Percentiles rank a stretch among this genome's conserved stretches.
Conservation (phyloP, 768 basidiomycete species). For the Lactarius vividus region DNA sequence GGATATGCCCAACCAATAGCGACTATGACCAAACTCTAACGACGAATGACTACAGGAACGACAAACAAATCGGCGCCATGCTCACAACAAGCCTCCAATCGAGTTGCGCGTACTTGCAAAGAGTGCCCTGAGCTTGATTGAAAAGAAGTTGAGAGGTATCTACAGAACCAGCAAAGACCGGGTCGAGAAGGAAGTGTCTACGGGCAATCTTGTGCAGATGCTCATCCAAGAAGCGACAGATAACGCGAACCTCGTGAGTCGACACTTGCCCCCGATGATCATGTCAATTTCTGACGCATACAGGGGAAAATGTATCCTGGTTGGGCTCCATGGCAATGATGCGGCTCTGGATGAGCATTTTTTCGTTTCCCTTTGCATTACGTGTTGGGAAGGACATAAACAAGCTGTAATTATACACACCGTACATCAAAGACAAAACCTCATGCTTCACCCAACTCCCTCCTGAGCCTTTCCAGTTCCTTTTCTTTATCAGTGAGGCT, state of each 20-base stretch:
- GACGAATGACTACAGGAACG: slow-evolving; percentile 26
- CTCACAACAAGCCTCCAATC: slow-evolving; percentile 29
- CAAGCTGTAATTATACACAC: slow-evolving; percentile 11
- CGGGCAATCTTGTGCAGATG: slow-evolving; percentile 85
- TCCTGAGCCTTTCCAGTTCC: slow-evolving; percentile 70
- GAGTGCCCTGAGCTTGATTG: slow-evolving; percentile 74
- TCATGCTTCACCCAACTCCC: slow-evolving; percentile 38
- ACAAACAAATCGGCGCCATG: slow-evolving; percentile 15
- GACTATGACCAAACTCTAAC: neutral
- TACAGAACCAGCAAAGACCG: slow-evolving; percentile 43
- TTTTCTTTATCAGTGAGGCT: slow-evolving; percentile 78
- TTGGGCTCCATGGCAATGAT: slow-evolving; percentile 80
- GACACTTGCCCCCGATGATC: neutral
- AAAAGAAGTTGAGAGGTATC: slow-evolving; percentile 76
- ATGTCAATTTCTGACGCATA: slow-evolving; percentile 21
- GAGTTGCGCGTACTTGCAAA: slow-evolving; percentile 69
- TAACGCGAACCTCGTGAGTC: slow-evolving; percentile 60
- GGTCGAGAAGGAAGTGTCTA: slow-evolving; percentile 52
- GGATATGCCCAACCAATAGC: neutral
- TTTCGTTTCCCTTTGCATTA: neutral
- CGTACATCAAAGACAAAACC: neutral
- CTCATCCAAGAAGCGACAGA: slow-evolving; percentile 89
- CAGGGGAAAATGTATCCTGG: slow-evolving; percentile 90
- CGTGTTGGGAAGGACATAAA: neutral
- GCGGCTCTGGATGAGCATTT: neutral